Evolutionary conservation across 352 stramenopile species (phyloP), one percentile per base, ranked within the genome.

Genomic region (Phytophthora agathidicida): DNA sequence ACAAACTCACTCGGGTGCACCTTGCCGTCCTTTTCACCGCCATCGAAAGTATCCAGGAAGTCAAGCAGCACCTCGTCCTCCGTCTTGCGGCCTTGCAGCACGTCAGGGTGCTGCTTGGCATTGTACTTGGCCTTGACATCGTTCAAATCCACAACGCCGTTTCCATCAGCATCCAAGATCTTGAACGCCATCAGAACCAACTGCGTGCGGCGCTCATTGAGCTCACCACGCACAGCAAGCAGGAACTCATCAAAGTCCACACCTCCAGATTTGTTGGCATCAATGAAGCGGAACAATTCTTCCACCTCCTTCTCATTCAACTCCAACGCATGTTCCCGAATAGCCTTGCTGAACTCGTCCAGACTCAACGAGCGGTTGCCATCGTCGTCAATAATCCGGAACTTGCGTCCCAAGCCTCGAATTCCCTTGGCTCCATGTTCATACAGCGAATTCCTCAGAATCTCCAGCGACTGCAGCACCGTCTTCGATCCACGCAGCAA

Each of bases 341-440:
- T 77, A 8, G 81, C 85, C 68, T 94, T 93, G 30, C 57, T 59
- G 50, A 97, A 93, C 64, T 97, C 89, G 9, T 72, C 57, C 17
- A 84, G 50, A 46, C 71, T 91, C 37, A 96, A 49, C 39, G 80
- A 82, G 13, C 75, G 69, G 75, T 96, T 94, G 33, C 85, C 84
- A 51, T 96, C 83, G 55, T 96, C 84, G 57, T 96, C 88, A 46
- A 96, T 93, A 70, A 96, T 94, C 17, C 87, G 83, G 61, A 97
- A 92, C 64, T 94, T 94, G 57, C 85, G 83, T 24, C 85, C 83
- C 19, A 94, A 57, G 24, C 79, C 80, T 19, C 80, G 76, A 49
- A 94, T 90, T 2, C 85, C 83, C 26, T 83, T 88, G 14, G 83
- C 85, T 58, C 85, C 85, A 38, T 92, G 77, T 49, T 89, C 62